Percentiles rank a stretch among this genome's conserved stretches.
These are phyloP conservation scores for Verruconis gallopava DNA, from an alignment of 2,329 filamentous ascomycete species.

Conservation along the genomic window DNA sequence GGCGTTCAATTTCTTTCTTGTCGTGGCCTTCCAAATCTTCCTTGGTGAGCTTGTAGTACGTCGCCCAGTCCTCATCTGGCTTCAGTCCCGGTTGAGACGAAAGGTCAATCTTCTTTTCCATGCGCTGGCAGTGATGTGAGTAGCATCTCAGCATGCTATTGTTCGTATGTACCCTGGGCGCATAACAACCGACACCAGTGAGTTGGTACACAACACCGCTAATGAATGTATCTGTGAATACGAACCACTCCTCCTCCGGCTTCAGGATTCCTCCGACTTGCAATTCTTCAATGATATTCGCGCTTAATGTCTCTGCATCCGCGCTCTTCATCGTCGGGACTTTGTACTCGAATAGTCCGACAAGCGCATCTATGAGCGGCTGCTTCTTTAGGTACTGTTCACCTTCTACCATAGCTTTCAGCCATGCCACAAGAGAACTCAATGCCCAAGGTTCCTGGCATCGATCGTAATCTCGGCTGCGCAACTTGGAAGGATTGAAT, in stretches of 20 bases:
- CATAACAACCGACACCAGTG: conserved; percentile 83
- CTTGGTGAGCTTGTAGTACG: conserved; percentile 73
- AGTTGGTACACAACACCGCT: conserved; percentile 90
- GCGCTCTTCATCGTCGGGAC: conserved; percentile 98
- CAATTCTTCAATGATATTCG: conserved; percentile 68
- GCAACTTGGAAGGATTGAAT: conserved; percentile 77
- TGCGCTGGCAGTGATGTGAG: conserved; percentile 84
- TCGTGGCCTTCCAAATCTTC: conserved; percentile 57
- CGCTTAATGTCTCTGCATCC: conserved; percentile 79
- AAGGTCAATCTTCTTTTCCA: conserved; percentile 85
- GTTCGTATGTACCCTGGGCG: conserved; percentile 64
- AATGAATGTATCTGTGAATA: conserved; percentile 67
- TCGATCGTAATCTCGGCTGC: conserved; percentile 64
- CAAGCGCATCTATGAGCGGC: conserved; percentile 73
- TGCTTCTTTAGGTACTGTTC: conserved; percentile 78
- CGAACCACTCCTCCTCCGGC: conserved; percentile 94
- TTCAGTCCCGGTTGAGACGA: conserved; percentile 58
- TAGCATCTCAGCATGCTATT: conserved; percentile 68
- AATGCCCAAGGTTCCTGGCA: conserved; percentile 89
- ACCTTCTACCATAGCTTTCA: conserved; percentile 79
- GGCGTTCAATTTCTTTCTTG: conserved; percentile 81
- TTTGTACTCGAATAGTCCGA: conserved; percentile 83
- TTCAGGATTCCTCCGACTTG: conserved; percentile 63
- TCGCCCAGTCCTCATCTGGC: conserved; percentile 66
- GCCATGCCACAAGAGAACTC: conserved; percentile 75